phyloP scores from a whole-genome alignment of 257 asterid species.

The Thymus quinquecostatus region DNA sequence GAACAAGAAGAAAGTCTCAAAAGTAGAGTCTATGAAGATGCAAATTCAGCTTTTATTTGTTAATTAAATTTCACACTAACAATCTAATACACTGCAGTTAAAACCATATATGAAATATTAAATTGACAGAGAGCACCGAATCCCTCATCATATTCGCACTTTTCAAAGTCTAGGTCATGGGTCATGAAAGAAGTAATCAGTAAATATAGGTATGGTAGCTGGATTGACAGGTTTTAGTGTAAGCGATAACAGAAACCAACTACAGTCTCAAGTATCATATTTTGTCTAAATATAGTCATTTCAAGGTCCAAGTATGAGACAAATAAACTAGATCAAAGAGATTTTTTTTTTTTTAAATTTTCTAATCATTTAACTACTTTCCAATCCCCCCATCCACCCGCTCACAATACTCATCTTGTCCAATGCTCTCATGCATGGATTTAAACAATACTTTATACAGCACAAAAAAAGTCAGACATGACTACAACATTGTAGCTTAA shows the following conservation, averaged over 20 bases:
- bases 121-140: background rate
- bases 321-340: background rate
- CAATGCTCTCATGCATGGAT: background rate
- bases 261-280: no score
- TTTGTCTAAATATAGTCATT: no score
- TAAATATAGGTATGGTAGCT: background rate
- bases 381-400: no score
- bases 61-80: background rate
- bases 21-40: background rate
- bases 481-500: background rate
- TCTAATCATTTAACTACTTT: background rate
- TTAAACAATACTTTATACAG: background rate
- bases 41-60: slow-evolving; percentile 4
- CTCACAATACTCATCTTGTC: background rate
- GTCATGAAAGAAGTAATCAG: background rate
- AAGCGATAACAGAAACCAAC: no score
- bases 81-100: background rate
- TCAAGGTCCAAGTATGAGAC: no score
- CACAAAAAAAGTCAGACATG: background rate
- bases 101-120: background rate
- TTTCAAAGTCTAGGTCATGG: no score
- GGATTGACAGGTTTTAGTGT: background rate
- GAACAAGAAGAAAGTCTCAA: background rate
- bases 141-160: background rate
- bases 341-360: background rate